Evolutionary conservation across 2,329 filamentous ascomycete species (phyloP), one percentile per base, ranked within the genome.

Genomic region (Aciculosporium take): DNA sequence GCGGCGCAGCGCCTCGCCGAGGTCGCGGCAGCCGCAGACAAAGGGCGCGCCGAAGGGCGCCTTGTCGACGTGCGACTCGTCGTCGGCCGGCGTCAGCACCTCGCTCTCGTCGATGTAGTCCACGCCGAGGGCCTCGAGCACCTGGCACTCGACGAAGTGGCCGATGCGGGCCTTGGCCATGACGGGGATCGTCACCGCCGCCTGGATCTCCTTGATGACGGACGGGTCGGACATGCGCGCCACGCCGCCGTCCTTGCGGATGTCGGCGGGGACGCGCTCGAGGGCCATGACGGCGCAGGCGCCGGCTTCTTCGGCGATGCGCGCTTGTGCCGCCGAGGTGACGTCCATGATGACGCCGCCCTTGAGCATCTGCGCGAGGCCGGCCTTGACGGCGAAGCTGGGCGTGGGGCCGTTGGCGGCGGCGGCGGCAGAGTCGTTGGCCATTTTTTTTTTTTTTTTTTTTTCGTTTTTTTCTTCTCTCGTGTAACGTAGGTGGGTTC

Each of bases 331-430:
- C 21, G 87, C 84, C 61, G 89, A 85, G 48, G 93, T 86, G 44
- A 96, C 91, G 65, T 98, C 91, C 91, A 98, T 98, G 66, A 98
- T 98, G 50, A 98, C 91, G 56, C 91, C 91, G 60, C 91, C 91
- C 73, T 96, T 95, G 65, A 96, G 71, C 91, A 98, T 98, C 65
- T 94, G 84, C 20, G 91, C 91, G 49, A 98, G 72, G 45, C 89
- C 91, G 41, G 86, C 83, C 75, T 98, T 98, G 73, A 95, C 81
- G 51, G 80, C 80, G 64, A 95, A 94, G 63, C 76, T 71, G 50
- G 64, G 56, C 48, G 63, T 62, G 37, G 56, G 53, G 51, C 64
- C 60, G 43, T 49, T 53, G 40, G n/a, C n/a, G 40, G 46, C 41
- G 47, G 51, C 43, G 41, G 52, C 46, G 44, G 56, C 52, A 43